These are phyloP conservation scores for Mollisiaceae sp. DNA, from an alignment of 2,329 filamentous ascomycete species.

Conservation along the genomic window DNA sequence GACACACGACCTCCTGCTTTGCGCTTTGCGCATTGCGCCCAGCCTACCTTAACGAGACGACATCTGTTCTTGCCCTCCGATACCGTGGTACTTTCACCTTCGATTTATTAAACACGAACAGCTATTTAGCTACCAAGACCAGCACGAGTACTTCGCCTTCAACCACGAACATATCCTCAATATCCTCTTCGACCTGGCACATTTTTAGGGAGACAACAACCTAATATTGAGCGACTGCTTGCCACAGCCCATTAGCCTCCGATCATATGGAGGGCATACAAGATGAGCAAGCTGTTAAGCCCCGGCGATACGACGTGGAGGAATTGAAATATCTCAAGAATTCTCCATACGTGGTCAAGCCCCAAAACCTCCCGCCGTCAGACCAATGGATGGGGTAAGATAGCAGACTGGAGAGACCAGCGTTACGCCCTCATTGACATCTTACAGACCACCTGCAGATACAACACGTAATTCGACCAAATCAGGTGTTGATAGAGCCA, in stretches of 20 bases:
- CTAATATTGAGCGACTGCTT: not conserved
- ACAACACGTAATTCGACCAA: conserved; percentile 40
- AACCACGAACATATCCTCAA: not conserved
- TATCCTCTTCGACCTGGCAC: not conserved
- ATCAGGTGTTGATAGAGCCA: conserved; percentile 57
- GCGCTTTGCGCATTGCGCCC: conserved; percentile 33
- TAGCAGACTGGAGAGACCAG: not conserved
- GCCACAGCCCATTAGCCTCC: conserved; percentile 12
- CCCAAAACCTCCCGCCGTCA: conserved; percentile 76
- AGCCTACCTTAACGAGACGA: conserved; percentile 26
- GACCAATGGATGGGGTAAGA: conserved; percentile 96
- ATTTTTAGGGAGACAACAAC: not conserved
- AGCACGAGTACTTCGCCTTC: not conserved
- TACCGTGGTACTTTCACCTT: not conserved
- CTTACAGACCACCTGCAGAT: conserved; percentile 38
- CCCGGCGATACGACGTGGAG: conserved; percentile 66
- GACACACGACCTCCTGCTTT: conserved; percentile 22
- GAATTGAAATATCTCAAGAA: conserved; percentile 76
- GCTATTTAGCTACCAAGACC: not conserved
- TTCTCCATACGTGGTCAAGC: conserved; percentile 84
- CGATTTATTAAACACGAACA: not conserved
- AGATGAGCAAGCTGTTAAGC: conserved; percentile 10
- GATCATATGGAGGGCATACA: conserved; percentile 15
- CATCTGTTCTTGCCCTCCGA: not conserved
- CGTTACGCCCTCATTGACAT: conserved; percentile 28